These are phyloP conservation scores for Debaryomyces psychrophilus DNA, from an alignment of 1,139 yeast species.

Conservation along the genomic window DNA sequence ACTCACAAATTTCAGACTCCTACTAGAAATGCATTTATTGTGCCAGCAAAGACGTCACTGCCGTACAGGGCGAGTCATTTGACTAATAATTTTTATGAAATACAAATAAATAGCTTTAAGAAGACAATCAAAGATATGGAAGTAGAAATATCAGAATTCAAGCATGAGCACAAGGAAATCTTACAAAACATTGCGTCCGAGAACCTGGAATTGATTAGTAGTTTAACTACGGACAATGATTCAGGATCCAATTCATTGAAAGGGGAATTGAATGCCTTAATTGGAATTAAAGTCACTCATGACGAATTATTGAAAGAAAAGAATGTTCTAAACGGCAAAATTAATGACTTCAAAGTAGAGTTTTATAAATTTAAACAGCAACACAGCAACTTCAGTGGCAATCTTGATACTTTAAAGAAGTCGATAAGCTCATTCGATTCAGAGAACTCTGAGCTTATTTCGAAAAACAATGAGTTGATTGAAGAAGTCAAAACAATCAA, in stretches of 20 bases:
- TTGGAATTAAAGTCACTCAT: constrained; percentile 8
- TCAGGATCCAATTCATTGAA: constrained; percentile 5
- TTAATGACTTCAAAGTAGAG: constrained; percentile 20
- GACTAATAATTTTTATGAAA: constrained; percentile 11
- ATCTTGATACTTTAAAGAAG: constrained; percentile 8
- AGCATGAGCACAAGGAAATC: constrained; percentile 13
- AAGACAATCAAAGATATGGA: constrained; percentile 16
- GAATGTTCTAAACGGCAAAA: constrained; percentile 13
- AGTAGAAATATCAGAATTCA: constrained; percentile 17
- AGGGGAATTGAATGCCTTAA: constrained; percentile 8
- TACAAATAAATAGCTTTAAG: constrained; percentile 14
- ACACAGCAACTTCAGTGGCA: constrained; percentile 17
- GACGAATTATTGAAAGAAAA: constrained; percentile 14
- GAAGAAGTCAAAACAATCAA: neutral
- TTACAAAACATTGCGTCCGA: neutral
- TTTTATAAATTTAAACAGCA: constrained; percentile 17
- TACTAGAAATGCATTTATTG: constrained; percentile 1
- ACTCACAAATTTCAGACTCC: constrained; percentile 4
- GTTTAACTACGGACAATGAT: neutral
- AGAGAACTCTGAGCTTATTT: neutral
- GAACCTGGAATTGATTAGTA: neutral
- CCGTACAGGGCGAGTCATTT: constrained; percentile 6
- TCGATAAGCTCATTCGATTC: neutral
- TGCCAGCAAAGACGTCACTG: constrained; percentile 1
- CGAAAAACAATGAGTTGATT: neutral